These are phyloP conservation scores for Schwanniomyces yamadae DNA, from an alignment of 805 yeast genomes.

Conservation along the genomic window DNA sequence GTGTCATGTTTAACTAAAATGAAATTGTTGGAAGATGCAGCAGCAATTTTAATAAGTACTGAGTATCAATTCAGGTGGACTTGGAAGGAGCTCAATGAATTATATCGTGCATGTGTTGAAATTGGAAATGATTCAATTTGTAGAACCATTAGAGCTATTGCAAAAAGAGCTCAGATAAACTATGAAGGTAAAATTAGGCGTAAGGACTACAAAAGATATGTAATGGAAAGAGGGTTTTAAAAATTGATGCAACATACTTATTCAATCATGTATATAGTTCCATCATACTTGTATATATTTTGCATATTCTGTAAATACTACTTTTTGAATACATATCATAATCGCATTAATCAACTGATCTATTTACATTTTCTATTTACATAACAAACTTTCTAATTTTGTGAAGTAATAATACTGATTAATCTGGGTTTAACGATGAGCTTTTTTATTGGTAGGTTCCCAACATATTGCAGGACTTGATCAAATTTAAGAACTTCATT, in stretches of 20 bases:
- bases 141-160: slow-evolving; percentile 33
- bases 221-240: slow-evolving; percentile 32
- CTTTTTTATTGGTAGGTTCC: slow-evolving; percentile 45
- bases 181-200: slow-evolving; percentile 39
- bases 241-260: slow-evolving; percentile 2
- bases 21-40: slow-evolving; percentile 64
- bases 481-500: slow-evolving; percentile 30
- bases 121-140: slow-evolving; percentile 30
- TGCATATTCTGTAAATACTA: slow-evolving; percentile 5
- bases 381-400: slow-evolving; percentile 10
- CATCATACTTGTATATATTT: not conserved
- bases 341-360: too few species aligned
- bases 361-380: slow-evolving; percentile 7
- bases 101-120: slow-evolving; percentile 30
- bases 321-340: too few species aligned
- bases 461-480: slow-evolving; percentile 43
- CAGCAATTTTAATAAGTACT: slow-evolving; percentile 65
- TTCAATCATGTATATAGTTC: slow-evolving; percentile 4
- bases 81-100: slow-evolving; percentile 32
- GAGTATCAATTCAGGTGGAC: slow-evolving; percentile 72
- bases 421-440: slow-evolving; percentile 54
- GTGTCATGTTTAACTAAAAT: slow-evolving; percentile 55
- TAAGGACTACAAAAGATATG: slow-evolving; percentile 32
- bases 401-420: slow-evolving; percentile 41
- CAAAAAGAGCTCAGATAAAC: slow-evolving; percentile 34